Percentiles rank a stretch among this genome's conserved stretches.
Conservation (phyloP, 345 rosid species). For the Salix dunnii region DNA sequence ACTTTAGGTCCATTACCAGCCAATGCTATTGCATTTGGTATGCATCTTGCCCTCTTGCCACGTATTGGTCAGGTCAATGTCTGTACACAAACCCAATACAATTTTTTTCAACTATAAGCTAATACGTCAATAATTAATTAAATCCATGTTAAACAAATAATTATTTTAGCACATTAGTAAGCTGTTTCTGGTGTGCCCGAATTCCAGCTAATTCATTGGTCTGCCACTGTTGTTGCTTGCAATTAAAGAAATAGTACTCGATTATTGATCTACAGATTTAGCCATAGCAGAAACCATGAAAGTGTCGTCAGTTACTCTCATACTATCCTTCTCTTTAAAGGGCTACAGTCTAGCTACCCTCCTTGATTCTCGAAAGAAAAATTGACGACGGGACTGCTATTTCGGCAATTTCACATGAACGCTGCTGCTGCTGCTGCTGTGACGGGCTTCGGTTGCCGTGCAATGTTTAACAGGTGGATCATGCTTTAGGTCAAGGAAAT, state of each 20-base stretch:
- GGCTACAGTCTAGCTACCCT: not conserved
- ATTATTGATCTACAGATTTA: not conserved
- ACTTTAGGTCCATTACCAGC: not conserved
- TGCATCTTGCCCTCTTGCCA: constrained; percentile 6
- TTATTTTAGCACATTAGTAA: too few species aligned
- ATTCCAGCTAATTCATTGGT: too few species aligned
- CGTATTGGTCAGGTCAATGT: constrained; percentile 12
- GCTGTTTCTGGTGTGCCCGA: too few species aligned
- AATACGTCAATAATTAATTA: too few species aligned
- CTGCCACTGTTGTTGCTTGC: too few species aligned
- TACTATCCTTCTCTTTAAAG: not conserved
- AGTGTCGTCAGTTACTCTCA: not conserved
- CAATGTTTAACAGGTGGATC: not conserved
- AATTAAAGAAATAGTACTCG: not conserved
- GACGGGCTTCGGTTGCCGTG: not conserved
- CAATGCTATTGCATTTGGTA: not conserved
- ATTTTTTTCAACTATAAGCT: not conserved
- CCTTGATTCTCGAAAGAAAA: not conserved
- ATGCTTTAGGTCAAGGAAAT: not conserved
- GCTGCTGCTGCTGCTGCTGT: not conserved
- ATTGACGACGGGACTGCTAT: not conserved
- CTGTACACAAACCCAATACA: not conserved
- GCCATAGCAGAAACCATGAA: not conserved
- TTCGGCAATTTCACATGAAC: not conserved
- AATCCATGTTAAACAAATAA: too few species aligned